Evolutionary conservation across 371 early-diverging fungal genomes (phyloP).

Genomic region (Mucor saturninus): DNA sequence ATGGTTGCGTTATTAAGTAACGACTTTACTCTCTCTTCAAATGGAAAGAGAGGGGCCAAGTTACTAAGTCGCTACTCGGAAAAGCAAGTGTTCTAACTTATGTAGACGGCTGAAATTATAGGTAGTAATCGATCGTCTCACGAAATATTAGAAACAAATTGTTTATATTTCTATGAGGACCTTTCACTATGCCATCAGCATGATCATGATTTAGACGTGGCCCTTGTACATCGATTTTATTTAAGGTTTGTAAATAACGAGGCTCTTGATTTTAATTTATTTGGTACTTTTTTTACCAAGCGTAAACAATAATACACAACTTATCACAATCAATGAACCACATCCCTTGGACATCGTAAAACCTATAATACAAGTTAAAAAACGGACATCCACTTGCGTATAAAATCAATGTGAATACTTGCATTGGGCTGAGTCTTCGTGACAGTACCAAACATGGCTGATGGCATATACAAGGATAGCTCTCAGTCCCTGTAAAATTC

Average conservation of each 20-base stretch:
- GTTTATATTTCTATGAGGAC: too few relatives aligned
- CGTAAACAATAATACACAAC: constrained; percentile 54
- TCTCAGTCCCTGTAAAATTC: constrained; percentile 73
- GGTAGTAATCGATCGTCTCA: too few relatives aligned
- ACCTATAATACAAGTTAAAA: constrained; percentile 4
- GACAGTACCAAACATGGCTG: constrained; percentile 72
- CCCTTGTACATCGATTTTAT: too few relatives aligned
- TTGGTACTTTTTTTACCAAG: constrained; percentile 17
- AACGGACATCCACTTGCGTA: background rate
- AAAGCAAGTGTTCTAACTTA: too few relatives aligned
- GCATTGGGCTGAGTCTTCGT: constrained; percentile 70
- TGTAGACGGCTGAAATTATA: too few relatives aligned
- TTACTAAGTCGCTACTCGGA: too few relatives aligned
- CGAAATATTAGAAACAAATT: too few relatives aligned
- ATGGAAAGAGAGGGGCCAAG: too few relatives aligned
- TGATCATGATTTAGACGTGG: too few relatives aligned
- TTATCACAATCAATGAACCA: constrained; percentile 50
- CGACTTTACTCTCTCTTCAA: too few relatives aligned
- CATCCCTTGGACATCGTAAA: constrained; percentile 51
- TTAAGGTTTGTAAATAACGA: background rate
- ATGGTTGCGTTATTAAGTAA: too few relatives aligned
- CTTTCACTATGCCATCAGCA: too few relatives aligned
- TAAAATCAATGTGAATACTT: constrained; percentile 17
- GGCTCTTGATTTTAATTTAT: background rate
- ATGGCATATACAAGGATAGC: constrained; percentile 76